phyloP scores from a whole-genome alignment of 2,329 filamentous ascomycete species.

The Grosmannia serpens region DNA sequence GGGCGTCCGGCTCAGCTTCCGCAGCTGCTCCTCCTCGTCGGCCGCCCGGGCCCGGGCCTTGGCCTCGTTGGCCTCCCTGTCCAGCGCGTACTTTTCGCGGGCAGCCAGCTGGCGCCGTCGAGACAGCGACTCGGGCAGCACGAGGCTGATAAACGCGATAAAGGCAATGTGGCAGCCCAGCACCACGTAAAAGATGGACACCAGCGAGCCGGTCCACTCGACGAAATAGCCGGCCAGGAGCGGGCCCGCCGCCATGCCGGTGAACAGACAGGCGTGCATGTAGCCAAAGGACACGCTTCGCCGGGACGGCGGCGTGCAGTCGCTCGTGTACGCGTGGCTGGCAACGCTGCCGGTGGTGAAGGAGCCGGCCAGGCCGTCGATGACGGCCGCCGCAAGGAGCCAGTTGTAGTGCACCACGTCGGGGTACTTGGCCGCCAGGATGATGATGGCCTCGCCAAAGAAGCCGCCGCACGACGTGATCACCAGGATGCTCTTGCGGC shows the following conservation, averaged over 20 bases:
- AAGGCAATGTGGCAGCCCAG: constrained; percentile 63
- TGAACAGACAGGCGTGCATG: constrained; percentile 80
- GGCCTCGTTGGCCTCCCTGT: constrained; percentile 27
- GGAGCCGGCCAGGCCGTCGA: constrained; percentile 79
- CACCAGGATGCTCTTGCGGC: constrained; percentile 63
- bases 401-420: constrained; percentile 64
- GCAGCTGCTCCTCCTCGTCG: constrained; percentile 1
- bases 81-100: constrained; percentile 50
- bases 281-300: constrained; percentile 79
- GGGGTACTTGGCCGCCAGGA: constrained; percentile 65
- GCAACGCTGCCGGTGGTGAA: constrained; percentile 72
- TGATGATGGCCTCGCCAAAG: constrained; percentile 61
- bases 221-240: constrained; percentile 71
- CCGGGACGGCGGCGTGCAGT: constrained; percentile 71
- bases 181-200: constrained; percentile 78
- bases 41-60: constrained; percentile 8
- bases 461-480: constrained; percentile 66
- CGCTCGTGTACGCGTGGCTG: constrained; percentile 76
- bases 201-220: constrained; percentile 58
- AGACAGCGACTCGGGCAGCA: constrained; percentile 78
- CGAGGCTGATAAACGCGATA: constrained; percentile 56
- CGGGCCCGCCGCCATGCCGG: constrained; percentile 79
- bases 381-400: constrained; percentile 62
- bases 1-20: neutral
- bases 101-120: constrained; percentile 59